These are phyloP conservation scores for Bromus sterilis DNA, from an alignment of 176 grass and related monocot species.

Conservation along the genomic window DNA sequence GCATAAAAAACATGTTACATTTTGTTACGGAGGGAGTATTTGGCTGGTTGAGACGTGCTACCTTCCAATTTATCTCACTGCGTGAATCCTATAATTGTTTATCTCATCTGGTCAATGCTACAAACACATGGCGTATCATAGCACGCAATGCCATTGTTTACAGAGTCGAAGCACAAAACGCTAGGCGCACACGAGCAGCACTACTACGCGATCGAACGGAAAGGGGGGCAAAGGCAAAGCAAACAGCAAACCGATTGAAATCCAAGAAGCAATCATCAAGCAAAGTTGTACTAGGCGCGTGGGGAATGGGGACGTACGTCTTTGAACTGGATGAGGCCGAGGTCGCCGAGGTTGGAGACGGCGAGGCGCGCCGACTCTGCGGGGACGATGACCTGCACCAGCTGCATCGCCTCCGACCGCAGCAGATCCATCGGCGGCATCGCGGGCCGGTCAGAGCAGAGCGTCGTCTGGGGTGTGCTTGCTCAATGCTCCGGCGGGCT, in stretches of 20 bases:
- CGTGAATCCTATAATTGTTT: background rate
- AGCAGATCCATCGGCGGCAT: conserved; percentile 87
- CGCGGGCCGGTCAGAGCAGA: background rate
- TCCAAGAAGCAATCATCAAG: background rate
- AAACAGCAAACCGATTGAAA: background rate
- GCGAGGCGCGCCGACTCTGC: conserved; percentile 70
- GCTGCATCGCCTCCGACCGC: conserved; percentile 98
- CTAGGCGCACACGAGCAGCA: background rate
- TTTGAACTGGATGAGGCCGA: conserved; percentile 95
- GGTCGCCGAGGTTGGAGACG: conserved; percentile 81
- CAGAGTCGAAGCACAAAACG: background rate
- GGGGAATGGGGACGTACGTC: too few relatives aligned
- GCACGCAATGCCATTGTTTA: background rate
- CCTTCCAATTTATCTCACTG: background rate
- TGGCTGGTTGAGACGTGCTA: background rate
- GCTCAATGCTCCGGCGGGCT: background rate
- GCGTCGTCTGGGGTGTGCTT: background rate
- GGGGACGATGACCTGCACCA: conserved; percentile 94
- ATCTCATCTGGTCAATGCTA: background rate
- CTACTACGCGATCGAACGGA: background rate
- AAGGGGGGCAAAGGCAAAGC: too few relatives aligned
- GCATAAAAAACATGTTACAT: too few relatives aligned
- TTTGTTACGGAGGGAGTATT: too few relatives aligned
- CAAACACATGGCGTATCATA: background rate
- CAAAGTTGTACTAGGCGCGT: too few relatives aligned